These are phyloP conservation scores for Dioszegia aurantiaca DNA, from an alignment of 768 basidiomycete species.

Conservation along the genomic window DNA sequence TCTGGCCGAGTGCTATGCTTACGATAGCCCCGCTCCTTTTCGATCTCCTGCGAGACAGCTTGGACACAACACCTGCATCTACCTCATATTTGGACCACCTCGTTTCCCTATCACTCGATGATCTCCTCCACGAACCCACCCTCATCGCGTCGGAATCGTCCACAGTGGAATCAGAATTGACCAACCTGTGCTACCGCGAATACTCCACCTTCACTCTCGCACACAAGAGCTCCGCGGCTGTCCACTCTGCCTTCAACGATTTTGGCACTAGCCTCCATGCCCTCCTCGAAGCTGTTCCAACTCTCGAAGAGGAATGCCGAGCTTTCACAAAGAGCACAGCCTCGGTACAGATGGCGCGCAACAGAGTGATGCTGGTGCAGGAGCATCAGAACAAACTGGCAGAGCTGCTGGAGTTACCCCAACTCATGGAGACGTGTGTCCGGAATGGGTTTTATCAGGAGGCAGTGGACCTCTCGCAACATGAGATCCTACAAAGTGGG, in stretches of 20 bases:
- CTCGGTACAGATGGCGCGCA: slow-evolving; percentile 68
- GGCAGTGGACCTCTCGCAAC: slow-evolving; percentile 77
- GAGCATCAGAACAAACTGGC: slow-evolving; percentile 91
- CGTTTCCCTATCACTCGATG: slow-evolving; percentile 64
- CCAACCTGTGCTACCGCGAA: slow-evolving; percentile 82
- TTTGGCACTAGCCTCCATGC: slow-evolving; percentile 70
- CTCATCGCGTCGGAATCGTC: slow-evolving; percentile 77
- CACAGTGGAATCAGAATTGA: slow-evolving; percentile 82
- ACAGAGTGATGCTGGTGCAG: slow-evolving; percentile 75
- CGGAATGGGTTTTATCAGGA: slow-evolving; percentile 89
- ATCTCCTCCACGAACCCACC: slow-evolving; percentile 71
- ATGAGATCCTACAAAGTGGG: slow-evolving; percentile 61
- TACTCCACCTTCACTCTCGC: slow-evolving; percentile 90
- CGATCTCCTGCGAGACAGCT: slow-evolving; percentile 23
- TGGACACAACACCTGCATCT: slow-evolving; percentile 26
- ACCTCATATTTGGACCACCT: slow-evolving; percentile 64
- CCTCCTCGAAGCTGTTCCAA: slow-evolving; percentile 66
- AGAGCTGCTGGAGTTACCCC: slow-evolving; percentile 84
- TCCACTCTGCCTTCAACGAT: slow-evolving; percentile 68
- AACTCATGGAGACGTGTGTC: slow-evolving; percentile 88
- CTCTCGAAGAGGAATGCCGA: slow-evolving; percentile 69
- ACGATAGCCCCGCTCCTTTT: slow-evolving; percentile 15
- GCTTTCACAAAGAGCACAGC: slow-evolving; percentile 71
- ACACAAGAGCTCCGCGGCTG: slow-evolving; percentile 71
- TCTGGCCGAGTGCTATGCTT: not conserved